phyloP scores from a whole-genome alignment of 352 stramenopile genomes.

The Pythium brachiatum region DNA sequence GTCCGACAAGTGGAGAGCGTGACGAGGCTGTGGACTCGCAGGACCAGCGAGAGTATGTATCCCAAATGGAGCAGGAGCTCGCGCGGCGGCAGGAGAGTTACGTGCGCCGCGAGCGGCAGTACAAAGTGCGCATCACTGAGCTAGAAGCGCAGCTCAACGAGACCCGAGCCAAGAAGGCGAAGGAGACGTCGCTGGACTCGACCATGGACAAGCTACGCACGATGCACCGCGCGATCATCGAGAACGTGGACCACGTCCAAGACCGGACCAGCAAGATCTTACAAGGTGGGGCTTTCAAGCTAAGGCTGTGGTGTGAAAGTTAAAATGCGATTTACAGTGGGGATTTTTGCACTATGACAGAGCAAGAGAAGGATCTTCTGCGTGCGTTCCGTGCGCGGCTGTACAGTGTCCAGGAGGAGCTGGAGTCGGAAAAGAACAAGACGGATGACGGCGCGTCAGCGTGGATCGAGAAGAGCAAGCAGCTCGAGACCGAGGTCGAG shows the following conservation, averaged over 20 bases:
- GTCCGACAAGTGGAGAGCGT: constrained; percentile 20
- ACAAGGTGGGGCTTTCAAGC: constrained; percentile 32
- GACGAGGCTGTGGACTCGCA: constrained; percentile 31
- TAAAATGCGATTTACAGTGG: too few species aligned
- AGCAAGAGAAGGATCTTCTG: constrained; percentile 91
- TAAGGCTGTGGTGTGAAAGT: too few species aligned
- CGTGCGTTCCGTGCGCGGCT: constrained; percentile 87
- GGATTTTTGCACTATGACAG: constrained; percentile 16
- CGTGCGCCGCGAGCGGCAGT: constrained; percentile 82
- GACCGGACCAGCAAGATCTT: constrained; percentile 89
- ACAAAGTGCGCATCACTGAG: constrained; percentile 84
- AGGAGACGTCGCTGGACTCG: constrained; percentile 64
- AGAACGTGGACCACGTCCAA: constrained; percentile 90
- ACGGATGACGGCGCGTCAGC: constrained; percentile 85
- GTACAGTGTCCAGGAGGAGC: constrained; percentile 91
- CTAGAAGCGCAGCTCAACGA: constrained; percentile 68
- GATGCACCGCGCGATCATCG: constrained; percentile 86
- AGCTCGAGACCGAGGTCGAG: constrained; percentile 88
- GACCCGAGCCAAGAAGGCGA: constrained; percentile 67
- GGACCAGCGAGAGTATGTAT: constrained; percentile 45
- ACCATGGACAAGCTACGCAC: constrained; percentile 76
- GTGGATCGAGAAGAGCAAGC: constrained; percentile 91
- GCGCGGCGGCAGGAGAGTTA: constrained; percentile 79
- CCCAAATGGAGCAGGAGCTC: constrained; percentile 63
- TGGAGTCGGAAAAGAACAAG: constrained; percentile 91